Percentiles rank a stretch among this genome's conserved stretches.
phyloP scores from a whole-genome alignment of 2,329 filamentous ascomycete genomes.

The Arthrobotrys iridis region DNA sequence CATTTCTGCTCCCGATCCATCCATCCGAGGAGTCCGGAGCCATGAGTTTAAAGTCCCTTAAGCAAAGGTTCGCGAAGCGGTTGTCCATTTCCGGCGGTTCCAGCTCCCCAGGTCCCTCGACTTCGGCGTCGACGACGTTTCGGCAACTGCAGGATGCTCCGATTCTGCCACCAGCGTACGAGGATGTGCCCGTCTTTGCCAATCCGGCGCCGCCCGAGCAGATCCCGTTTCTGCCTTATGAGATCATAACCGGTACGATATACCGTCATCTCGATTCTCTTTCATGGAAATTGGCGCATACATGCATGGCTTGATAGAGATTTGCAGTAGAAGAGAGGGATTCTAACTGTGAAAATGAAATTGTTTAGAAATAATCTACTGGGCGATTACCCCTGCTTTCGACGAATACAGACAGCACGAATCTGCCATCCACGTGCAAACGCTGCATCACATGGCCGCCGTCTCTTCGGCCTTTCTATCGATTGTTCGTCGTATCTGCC shows the following conservation, averaged over 20 bases:
- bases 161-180: slow-evolving; percentile 18
- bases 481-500: slow-evolving; percentile 39
- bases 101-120: background rate
- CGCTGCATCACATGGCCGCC: slow-evolving; percentile 19
- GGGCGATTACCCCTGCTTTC: slow-evolving; percentile 37
- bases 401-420: slow-evolving; percentile 45
- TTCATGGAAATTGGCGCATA: no score
- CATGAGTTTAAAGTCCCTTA: slow-evolving; percentile 38
- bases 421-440: slow-evolving; percentile 40
- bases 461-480: slow-evolving; percentile 27
- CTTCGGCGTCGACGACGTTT: background rate
- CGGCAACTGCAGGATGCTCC: background rate
- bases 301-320: no score
- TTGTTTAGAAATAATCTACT: slow-evolving; percentile 41
- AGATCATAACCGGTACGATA: slow-evolving; percentile 37
- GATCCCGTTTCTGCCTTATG: slow-evolving; percentile 35
- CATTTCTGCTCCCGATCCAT: background rate
- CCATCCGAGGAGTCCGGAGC: background rate
- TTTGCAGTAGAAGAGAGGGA: no score
- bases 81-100: slow-evolving; percentile 18
- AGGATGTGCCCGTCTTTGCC: slow-evolving; percentile 43
- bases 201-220: background rate
- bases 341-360: background rate
- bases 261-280: no score
- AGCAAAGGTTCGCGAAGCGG: slow-evolving; percentile 21